phyloP scores from a whole-genome alignment of 306 rosid species.

The Boehmeria nivea region DNA sequence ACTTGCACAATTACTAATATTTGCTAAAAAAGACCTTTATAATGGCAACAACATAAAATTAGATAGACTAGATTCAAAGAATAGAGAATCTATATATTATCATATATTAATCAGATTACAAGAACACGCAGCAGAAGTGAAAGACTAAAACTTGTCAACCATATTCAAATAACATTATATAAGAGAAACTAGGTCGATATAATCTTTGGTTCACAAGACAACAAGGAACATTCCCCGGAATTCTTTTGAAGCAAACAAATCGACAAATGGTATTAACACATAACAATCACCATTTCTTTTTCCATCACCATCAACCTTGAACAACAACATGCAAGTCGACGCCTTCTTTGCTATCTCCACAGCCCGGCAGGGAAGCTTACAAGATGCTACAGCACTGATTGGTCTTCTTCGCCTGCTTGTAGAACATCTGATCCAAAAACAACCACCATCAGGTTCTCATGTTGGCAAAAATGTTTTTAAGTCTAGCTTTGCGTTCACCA shows the following conservation, averaged over 20 bases:
- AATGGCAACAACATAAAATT: too few species aligned
- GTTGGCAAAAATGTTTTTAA: background rate
- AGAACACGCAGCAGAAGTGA: too few species aligned
- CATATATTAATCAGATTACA: too few species aligned
- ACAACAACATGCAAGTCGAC: conserved; percentile 20
- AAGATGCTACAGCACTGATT: conserved; percentile 82
- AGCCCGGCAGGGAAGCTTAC: conserved; percentile 41
- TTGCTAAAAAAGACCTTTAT: too few species aligned
- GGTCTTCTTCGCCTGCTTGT: conserved; percentile 93
- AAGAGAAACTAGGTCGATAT: too few species aligned
- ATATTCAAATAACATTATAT: too few species aligned
- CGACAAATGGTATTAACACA: conserved; percentile 43
- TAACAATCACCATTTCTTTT: conserved; percentile 40
- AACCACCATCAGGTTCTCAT: conserved; percentile 13
- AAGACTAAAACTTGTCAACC: too few species aligned
- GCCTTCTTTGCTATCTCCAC: conserved; percentile 20
- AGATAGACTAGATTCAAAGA: too few species aligned
- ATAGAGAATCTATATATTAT: too few species aligned
- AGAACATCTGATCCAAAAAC: conserved; percentile 90
- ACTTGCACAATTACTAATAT: too few species aligned
- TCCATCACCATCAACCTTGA: conserved; percentile 35
- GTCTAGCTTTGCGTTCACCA: too few species aligned
- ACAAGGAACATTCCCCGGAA: conserved; percentile 34
- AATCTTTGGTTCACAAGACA: too few species aligned
- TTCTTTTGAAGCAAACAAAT: conserved; percentile 51